phyloP scores from a whole-genome alignment of 2,329 filamentous ascomycete genomes.

The Alternaria gansuensis region DNA sequence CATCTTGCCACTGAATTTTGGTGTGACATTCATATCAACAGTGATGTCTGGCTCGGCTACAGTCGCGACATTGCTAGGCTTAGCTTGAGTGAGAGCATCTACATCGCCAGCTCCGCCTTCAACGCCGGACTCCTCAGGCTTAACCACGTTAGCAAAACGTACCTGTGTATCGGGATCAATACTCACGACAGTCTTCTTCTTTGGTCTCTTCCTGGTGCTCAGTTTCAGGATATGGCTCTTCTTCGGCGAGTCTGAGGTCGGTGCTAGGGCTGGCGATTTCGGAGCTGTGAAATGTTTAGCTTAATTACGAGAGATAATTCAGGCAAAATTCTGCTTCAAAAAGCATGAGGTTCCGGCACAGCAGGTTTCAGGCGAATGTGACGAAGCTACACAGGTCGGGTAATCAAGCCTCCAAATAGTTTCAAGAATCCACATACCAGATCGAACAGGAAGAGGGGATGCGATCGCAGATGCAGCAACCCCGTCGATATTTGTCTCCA shows the following conservation, averaged over 20 bases:
- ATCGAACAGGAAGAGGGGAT: slow-evolving; percentile 37
- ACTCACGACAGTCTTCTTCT: slow-evolving; percentile 38
- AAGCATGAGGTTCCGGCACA: slow-evolving; percentile 10
- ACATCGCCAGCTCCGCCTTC: slow-evolving; percentile 19
- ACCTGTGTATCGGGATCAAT: slow-evolving; percentile 4
- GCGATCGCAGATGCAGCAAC: slow-evolving; percentile 24
- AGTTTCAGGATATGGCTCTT: slow-evolving; percentile 36
- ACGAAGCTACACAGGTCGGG: background rate
- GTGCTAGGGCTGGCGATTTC: slow-evolving; percentile 16
- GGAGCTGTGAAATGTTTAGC: slow-evolving; percentile 25
- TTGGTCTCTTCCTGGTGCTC: slow-evolving; percentile 32
- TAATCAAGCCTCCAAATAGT: background rate
- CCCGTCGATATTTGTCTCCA: slow-evolving; percentile 29
- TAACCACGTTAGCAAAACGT: slow-evolving; percentile 16
- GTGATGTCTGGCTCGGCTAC: slow-evolving; percentile 13
- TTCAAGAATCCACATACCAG: slow-evolving; percentile 36
- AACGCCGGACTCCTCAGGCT: slow-evolving; percentile 34
- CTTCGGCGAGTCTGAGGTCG: slow-evolving; percentile 30
- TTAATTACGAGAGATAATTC: slow-evolving; percentile 5
- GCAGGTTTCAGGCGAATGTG: slow-evolving; percentile 12
- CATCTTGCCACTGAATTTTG: slow-evolving; percentile 10
- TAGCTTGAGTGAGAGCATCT: slow-evolving; percentile 16
- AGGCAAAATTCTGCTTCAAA: background rate
- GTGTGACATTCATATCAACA: slow-evolving; percentile 8
- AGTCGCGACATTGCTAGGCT: slow-evolving; percentile 12